A percentile compares a stretch with the other conserved stretches of the same genome.
Evolutionary conservation across 805 yeast genomes (phyloP).

Genomic region (Metschnikowia kunwiensis): DNA sequence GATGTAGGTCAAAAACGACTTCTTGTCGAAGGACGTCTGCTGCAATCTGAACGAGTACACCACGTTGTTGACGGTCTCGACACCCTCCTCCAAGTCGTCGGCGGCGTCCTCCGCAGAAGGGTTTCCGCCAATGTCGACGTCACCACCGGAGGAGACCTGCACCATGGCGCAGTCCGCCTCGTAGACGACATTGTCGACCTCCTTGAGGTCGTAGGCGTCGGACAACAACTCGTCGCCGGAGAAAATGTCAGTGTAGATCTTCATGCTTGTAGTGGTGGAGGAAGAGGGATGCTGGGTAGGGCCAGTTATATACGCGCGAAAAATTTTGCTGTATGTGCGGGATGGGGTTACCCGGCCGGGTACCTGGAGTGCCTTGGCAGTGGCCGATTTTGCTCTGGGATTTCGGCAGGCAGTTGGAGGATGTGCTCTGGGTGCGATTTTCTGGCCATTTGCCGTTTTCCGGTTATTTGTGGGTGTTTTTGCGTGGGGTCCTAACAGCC

Average conservation of each 20-base stretch:
- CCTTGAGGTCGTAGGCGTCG: constrained; percentile 89
- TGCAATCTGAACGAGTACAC: constrained; percentile 98
- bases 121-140: constrained; percentile 98
- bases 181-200: constrained; percentile 87
- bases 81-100: constrained; percentile 78
- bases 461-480: no score
- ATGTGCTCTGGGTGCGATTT: no score
- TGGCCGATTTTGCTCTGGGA: no score
- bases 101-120: constrained; percentile 97
- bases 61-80: constrained; percentile 94
- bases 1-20: constrained; percentile 93
- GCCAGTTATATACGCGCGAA: constrained; percentile 14
- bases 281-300: no score
- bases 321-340: constrained; percentile 16
- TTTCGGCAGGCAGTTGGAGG: no score
- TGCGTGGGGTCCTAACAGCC: no score
- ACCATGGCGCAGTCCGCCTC: constrained; percentile 97
- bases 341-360: constrained; percentile 20
- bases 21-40: constrained; percentile 95
- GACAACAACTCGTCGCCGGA: constrained; percentile 96
- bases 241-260: constrained; percentile 64
- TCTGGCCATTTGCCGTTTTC: no score
- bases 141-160: constrained; percentile 76
- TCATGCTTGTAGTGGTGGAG: no score
- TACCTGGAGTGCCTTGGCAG: no score